Percentiles rank a stretch among this genome's conserved stretches.
Conservation (phyloP, 129 eudicot species). For the Artemisia argyi region DNA sequence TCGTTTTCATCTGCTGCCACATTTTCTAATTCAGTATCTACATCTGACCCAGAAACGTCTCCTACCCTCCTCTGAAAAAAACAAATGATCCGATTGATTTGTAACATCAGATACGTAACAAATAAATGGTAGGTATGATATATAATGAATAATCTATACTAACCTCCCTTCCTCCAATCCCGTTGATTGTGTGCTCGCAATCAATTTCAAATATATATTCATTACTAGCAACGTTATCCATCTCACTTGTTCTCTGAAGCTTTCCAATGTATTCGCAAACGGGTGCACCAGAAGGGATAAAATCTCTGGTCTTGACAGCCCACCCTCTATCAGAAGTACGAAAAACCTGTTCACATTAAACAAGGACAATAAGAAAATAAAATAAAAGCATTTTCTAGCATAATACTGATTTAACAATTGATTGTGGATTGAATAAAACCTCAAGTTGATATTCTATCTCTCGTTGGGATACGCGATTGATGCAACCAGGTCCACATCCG, state of each 20-base stretch:
- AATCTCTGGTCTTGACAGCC: slow-evolving; percentile 49
- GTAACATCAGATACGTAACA: not conserved
- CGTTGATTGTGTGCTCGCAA: slow-evolving; percentile 47
- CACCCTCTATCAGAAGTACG: slow-evolving; percentile 46
- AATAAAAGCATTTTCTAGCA: too few relatives aligned
- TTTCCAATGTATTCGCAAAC: slow-evolving; percentile 48
- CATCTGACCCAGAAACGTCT: slow-evolving; percentile 36
- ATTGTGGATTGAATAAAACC: slow-evolving; percentile 16
- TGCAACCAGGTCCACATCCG: slow-evolving; percentile 47
- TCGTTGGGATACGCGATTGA: slow-evolving; percentile 45
- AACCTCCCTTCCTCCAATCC: slow-evolving; percentile 51
- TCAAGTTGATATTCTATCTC: slow-evolving; percentile 43
- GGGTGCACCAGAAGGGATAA: slow-evolving; percentile 47
- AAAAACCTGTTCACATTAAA: slow-evolving; percentile 30
- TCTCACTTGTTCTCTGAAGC: slow-evolving; percentile 41
- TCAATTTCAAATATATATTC: slow-evolving; percentile 51
- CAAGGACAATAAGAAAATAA: too few relatives aligned
- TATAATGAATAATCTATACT: not conserved
- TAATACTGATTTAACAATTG: not conserved
- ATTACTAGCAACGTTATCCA: slow-evolving; percentile 34
- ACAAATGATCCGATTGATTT: too few relatives aligned
- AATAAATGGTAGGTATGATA: not conserved
- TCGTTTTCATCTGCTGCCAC: slow-evolving; percentile 13
- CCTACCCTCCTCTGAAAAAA: slow-evolving; percentile 40
- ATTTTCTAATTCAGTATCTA: slow-evolving; percentile 13